Evolutionary conservation across 306 rosid genomes (phyloP).

Genomic region (Lathyrus oleraceus): DNA sequence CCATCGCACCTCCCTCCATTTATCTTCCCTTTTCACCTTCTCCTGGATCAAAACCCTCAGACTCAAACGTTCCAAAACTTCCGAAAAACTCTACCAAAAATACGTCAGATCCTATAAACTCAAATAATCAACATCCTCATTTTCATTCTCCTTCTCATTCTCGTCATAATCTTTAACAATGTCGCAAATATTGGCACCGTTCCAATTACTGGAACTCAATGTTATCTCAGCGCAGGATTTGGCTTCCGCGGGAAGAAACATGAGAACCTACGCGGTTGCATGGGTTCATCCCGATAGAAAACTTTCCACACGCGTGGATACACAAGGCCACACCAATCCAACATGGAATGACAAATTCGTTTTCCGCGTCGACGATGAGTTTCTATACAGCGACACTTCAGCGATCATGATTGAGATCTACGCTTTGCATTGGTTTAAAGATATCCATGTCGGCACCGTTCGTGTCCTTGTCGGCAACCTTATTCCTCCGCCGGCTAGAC

Average conservation of each 20-base stretch:
- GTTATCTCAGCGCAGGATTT: conserved; percentile 81
- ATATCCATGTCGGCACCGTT: conserved; percentile 78
- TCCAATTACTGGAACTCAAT: conserved; percentile 74
- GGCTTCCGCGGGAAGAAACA: conserved; percentile 54
- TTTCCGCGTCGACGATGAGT: conserved; percentile 78
- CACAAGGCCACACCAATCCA: conserved; percentile 66
- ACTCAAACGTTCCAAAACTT: conserved; percentile 18
- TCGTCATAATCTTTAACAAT: neutral
- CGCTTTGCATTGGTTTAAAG: conserved; percentile 84
- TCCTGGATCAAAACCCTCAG: conserved; percentile 19
- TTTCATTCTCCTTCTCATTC: neutral
- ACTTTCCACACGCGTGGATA: conserved; percentile 79
- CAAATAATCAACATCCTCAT: conserved; percentile 8
- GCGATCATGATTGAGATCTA: conserved; percentile 85
- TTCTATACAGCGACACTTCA: conserved; percentile 58
- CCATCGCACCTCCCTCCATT: neutral
- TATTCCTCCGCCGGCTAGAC: conserved; percentile 41
- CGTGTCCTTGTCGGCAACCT: conserved; percentile 75
- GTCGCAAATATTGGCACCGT: conserved; percentile 58
- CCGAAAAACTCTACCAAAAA: conserved; percentile 26
- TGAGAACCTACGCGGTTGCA: conserved; percentile 79
- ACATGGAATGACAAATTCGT: conserved; percentile 96
- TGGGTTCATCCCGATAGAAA: conserved; percentile 84
- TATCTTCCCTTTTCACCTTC: conserved; percentile 3
- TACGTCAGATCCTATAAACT: conserved; percentile 21